These are phyloP conservation scores for Grifola frondosa DNA, from an alignment of 1,284 basidiomycete genomes.

Conservation along the genomic window DNA sequence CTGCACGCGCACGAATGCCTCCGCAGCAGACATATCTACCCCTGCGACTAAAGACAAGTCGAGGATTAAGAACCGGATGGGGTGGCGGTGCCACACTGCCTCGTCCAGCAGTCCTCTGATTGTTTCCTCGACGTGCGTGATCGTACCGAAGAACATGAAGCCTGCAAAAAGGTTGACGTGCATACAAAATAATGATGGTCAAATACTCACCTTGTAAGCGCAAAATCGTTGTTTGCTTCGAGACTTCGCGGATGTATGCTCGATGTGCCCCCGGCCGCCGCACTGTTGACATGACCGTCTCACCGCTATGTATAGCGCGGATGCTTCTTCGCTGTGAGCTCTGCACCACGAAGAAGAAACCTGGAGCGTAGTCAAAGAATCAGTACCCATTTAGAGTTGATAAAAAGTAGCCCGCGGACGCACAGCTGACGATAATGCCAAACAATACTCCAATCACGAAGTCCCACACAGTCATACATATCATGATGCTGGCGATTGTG, in stretches of 20 bases:
- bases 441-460: constrained; percentile 94
- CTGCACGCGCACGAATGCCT: constrained; percentile 92
- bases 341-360: constrained; percentile 95
- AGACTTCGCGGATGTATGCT: constrained; percentile 87
- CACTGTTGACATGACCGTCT: constrained; percentile 87
- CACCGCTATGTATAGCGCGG: constrained; percentile 75
- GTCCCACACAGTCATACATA: constrained; percentile 93
- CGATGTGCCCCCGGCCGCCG: constrained; percentile 87
- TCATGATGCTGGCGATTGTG: constrained; percentile 78
- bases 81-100: constrained; percentile 74
- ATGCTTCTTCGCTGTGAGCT: constrained; percentile 86
- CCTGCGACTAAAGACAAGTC: constrained; percentile 87
- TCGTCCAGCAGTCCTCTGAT: constrained; percentile 75
- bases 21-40: constrained; percentile 93
- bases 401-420: constrained; percentile 26
- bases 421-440: constrained; percentile 89
- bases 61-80: constrained; percentile 87
- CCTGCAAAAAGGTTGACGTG: constrained; percentile 43
- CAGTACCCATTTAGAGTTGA: background rate
- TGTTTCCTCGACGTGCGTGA: constrained; percentile 82
- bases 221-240: constrained; percentile 88
- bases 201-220: constrained; percentile 72
- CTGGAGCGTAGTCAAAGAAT: constrained; percentile 37
- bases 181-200: background rate
- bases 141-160: constrained; percentile 97